Percentiles rank a stretch among this genome's conserved stretches.
Conservation (phyloP, 2,329 filamentous ascomycete species). For the Lecanicillium sp. region DNA sequence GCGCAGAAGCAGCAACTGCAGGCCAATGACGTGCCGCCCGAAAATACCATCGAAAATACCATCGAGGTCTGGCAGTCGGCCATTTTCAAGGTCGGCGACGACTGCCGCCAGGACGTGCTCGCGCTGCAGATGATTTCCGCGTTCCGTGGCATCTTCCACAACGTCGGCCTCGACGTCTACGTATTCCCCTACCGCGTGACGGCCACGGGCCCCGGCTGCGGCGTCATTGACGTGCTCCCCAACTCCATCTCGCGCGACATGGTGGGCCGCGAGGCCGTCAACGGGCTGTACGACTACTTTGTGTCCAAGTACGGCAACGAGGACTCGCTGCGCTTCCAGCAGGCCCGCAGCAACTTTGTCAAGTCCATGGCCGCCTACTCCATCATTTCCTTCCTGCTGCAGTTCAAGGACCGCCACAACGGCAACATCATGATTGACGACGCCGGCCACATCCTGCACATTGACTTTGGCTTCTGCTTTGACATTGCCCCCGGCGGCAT, state of each 20-base stretch:
- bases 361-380: conserved; percentile 99
- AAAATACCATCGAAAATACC: conserved; percentile 39
- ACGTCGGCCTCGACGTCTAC: conserved; percentile 89
- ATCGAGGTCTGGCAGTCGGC: conserved; percentile 98
- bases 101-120: conserved; percentile 94
- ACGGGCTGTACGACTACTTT: conserved; percentile 97
- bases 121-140: conserved; percentile 96
- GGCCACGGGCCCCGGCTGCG: conserved; percentile 92
- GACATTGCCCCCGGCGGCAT: conserved; percentile 96
- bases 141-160: conserved; percentile 95
- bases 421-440: conserved; percentile 99
- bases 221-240: conserved; percentile 94
- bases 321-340: conserved; percentile 89
- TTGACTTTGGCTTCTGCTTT: conserved; percentile 99
- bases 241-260: conserved; percentile 98
- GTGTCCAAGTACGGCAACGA: conserved; percentile 95
- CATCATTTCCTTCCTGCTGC: conserved; percentile 89
- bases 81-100: conserved; percentile 99
- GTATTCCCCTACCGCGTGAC: conserved; percentile 97
- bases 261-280: conserved; percentile 95
- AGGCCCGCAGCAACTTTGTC: conserved; percentile 93
- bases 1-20: conserved; percentile 12
- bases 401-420: conserved; percentile 99
- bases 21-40: background rate
- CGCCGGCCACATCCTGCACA: conserved; percentile 93